phyloP scores from a whole-genome alignment of 106 monocot genomes.

The Cymbidium sinense region DNA sequence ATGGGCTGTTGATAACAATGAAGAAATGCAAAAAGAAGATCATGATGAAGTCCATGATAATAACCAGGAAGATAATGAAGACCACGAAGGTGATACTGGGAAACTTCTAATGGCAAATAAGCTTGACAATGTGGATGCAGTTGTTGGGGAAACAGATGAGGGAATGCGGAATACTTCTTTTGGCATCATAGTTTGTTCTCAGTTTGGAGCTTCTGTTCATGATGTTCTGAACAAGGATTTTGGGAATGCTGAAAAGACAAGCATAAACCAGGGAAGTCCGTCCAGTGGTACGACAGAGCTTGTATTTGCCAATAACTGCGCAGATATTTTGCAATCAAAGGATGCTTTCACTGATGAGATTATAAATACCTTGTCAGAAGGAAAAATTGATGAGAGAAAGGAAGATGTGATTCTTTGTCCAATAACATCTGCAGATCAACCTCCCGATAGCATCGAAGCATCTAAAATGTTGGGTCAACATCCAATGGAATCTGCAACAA shows the following conservation, averaged over 20 bases:
- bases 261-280: slow-evolving; percentile 4
- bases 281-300: slow-evolving; percentile 12
- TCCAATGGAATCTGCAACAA: slow-evolving; percentile 6
- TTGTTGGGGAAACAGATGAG: slow-evolving; percentile 12
- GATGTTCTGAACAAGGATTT: background rate
- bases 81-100: slow-evolving; percentile 38
- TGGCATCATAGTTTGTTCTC: slow-evolving; percentile 49
- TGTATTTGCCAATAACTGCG: slow-evolving; percentile 8
- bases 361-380: slow-evolving; percentile 7
- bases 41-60: slow-evolving; percentile 58
- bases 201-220: background rate
- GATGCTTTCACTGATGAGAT: slow-evolving; percentile 9
- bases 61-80: slow-evolving; percentile 48
- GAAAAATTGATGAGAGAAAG: slow-evolving; percentile 41
- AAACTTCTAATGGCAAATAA: slow-evolving; percentile 30
- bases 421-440: slow-evolving; percentile 3
- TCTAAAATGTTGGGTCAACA: slow-evolving; percentile 12
- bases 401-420: slow-evolving; percentile 46
- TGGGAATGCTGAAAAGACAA: slow-evolving; percentile 8
- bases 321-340: slow-evolving; percentile 8
- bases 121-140: slow-evolving; percentile 20
- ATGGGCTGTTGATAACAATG: slow-evolving; percentile 61
- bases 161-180: slow-evolving; percentile 39
- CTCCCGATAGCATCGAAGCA: slow-evolving; percentile 6
- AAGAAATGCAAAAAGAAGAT: slow-evolving; percentile 31